Evolutionary conservation across 208 protist genomes (phyloP), one percentile per base, ranked within the genome.

Genomic region (Trypanosoma avium): DNA sequence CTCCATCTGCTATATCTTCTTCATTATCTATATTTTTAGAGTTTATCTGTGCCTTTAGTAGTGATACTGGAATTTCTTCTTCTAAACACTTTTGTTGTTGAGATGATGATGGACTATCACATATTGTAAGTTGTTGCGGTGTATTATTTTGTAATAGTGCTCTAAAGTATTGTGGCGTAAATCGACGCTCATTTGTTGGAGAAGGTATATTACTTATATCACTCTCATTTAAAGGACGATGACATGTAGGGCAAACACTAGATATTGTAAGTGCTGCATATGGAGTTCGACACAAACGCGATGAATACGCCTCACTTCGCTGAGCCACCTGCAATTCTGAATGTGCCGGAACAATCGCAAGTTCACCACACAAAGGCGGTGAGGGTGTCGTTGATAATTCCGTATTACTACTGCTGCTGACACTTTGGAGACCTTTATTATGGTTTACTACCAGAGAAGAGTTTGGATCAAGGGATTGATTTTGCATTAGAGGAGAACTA

Each of bases 101-200:
- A n/a, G n/a, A 17, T 15, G 29, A 32, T 2, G 70, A 68, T 17
- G 61, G 61, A 54, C 61, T 69, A 30, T 64, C 63, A 54, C 70
- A 68, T 33, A 91, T 91, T 9, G 77, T 69, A 15, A 91, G 78
- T 32, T 43, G 46, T n/a, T 64, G 45, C 27, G 21, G 45, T 29
- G 21, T 48, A 13, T 40, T 22, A 9, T 43, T 47, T 15, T 46
- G 12, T 15, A 60, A 47, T 21, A 91, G 72, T 0, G 77, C 73
- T 24, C 84, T 67, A 59, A 91, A 91, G 72, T 91, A 91, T 26
- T 86, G 84, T 9, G 84, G 77, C 13, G 81, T 80, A 61, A 79
- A 70, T 5, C n/a, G 66, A 3, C 38, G 47, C 38, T 58, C 61
- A 12, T 1, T 53, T 9, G 24, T 13, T 24, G 40, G 30, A 50